Conservation (phyloP, 2,329 filamentous ascomycete species). For the Sclerotinia nivalis region DNA sequence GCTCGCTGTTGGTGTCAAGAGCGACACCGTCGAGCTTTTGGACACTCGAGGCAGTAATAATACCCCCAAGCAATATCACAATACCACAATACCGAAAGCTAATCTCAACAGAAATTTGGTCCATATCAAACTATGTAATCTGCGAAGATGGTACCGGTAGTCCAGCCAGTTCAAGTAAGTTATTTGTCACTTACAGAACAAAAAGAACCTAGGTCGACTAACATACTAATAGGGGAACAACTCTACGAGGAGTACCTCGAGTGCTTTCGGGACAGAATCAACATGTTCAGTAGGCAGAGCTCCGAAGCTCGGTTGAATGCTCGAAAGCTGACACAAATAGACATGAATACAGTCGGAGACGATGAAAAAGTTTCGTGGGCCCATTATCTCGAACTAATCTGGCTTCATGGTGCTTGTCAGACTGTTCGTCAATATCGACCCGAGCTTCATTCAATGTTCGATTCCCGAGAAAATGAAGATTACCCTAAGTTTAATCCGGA, state of each 20-base stretch:
- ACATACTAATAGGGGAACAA: neutral
- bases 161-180: neutral
- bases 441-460: neutral
- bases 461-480: neutral
- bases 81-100: neutral
- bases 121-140: neutral
- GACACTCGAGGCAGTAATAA: neutral
- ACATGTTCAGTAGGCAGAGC: neutral
- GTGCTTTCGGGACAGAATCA: neutral
- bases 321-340: neutral
- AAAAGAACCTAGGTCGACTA: neutral
- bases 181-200: neutral
- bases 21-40: neutral
- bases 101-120: neutral
- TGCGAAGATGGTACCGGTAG: neutral
- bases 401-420: conserved; percentile 2
- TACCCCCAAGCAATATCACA: neutral
- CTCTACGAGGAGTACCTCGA: neutral
- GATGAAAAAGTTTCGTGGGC: neutral
- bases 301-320: neutral
- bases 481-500: neutral
- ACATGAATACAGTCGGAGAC: neutral
- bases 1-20: neutral
- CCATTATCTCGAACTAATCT: neutral
- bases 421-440: neutral